These are phyloP conservation scores for Hyphodiscus sp. DNA, from an alignment of 2,329 filamentous ascomycete species.

Conservation along the genomic window DNA sequence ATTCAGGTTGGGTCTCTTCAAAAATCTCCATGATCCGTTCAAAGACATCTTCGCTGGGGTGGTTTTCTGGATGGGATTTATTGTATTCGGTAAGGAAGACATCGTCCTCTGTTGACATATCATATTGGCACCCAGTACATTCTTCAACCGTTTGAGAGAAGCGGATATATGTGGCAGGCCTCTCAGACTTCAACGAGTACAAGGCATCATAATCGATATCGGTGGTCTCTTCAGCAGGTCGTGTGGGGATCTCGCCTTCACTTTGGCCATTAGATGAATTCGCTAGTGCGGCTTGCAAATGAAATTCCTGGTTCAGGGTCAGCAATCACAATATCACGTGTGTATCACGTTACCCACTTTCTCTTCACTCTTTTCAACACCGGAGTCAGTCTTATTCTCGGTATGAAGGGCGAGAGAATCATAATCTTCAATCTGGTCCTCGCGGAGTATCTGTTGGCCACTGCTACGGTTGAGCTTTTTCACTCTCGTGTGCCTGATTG, in stretches of 20 bases:
- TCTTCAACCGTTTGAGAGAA: constrained; percentile 98
- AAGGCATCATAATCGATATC: constrained; percentile 80
- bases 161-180: constrained; percentile 90
- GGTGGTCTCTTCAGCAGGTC: constrained; percentile 54
- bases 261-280: constrained; percentile 20
- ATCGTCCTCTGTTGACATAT: constrained; percentile 89
- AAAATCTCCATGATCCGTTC: constrained; percentile 94
- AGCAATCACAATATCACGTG: constrained; percentile 19
- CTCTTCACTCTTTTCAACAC: constrained; percentile 95
- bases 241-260: constrained; percentile 48
- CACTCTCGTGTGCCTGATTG: constrained; percentile 31
- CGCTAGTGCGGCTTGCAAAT: constrained; percentile 30
- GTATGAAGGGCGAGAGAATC: constrained; percentile 55
- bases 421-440: constrained; percentile 90
- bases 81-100: constrained; percentile 81
- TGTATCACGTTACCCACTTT: constrained; percentile 51
- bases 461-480: constrained; percentile 52
- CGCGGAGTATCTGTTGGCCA: constrained; percentile 56
- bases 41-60: constrained; percentile 77
- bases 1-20: constrained; percentile 69
- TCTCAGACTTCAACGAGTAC: constrained; percentile 72
- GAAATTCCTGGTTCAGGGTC: constrained; percentile 27
- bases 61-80: constrained; percentile 56
- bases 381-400: constrained; percentile 81
- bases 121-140: constrained; percentile 83